Base-by-base conservation (phyloP, 2,329 filamentous ascomycete species). In the Ophiocordyceps sinensis region DNA sequence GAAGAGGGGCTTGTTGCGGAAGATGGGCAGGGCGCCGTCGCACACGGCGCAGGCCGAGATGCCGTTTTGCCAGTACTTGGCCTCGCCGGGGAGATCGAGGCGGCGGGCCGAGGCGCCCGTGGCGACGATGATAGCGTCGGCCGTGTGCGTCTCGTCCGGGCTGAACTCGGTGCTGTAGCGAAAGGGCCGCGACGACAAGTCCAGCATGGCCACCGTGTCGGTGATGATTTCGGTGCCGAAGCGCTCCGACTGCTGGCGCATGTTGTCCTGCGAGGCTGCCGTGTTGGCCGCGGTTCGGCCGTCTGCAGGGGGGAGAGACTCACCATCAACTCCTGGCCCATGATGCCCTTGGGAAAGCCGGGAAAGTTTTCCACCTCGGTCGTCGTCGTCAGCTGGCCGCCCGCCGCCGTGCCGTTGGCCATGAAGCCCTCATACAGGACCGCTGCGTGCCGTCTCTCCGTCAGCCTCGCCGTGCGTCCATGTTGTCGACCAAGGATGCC, bases 281-380 rank as follows among this genome's bases (percentile, higher is more conserved):
- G 13, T 28, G n/a, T 15, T 32, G 30, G 13, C 30, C 8, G n/a
- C 29, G 11, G 14, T 30, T 5, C 11, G 29, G 29, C 11, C 32
- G 12, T 13, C 8, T 14, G 12, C 29, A 30, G n/a, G 17, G 28
- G 17, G 19, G 28, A 37, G 38, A 11, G 29, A 54, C 69, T 42
- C 49, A 77, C 75, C 91, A 98, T 98, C 50, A 98, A 70, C 56
- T 86, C 82, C 43, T 75, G 66, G 50, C 91, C 91, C 65, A 86
- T 83, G 60, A 98, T 87, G 48, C 82, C 84, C 53, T 85, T 76
- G 55, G 85, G 83, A 68, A 96, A 98, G 38, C 91, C 91, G 23
- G 91, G 91, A 66, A 82, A 98, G 75, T 98, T 98, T 71, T 98
- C 91, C 45, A 98, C 79, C 52, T 98, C 93, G 55, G 94, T 96